phyloP scores from a whole-genome alignment of 1,139 yeast genomes.

The Lodderomyces theae region DNA sequence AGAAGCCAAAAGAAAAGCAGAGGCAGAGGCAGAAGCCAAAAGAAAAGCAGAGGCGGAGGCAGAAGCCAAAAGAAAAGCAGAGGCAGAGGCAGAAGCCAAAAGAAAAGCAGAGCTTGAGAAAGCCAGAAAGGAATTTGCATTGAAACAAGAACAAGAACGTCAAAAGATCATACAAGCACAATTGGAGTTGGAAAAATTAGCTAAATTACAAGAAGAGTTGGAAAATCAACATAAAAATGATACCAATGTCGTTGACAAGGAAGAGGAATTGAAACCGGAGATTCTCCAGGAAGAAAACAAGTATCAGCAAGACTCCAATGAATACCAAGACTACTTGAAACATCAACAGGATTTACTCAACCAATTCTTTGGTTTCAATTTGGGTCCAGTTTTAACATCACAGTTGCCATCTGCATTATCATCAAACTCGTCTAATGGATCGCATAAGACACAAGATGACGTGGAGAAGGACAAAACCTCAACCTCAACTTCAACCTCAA shows the following conservation, averaged over 20 bases:
- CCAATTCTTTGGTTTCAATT: conserved; percentile 20
- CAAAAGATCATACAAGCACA: conserved; percentile 7
- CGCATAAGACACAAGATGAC: too few relatives aligned
- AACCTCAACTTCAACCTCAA: too few relatives aligned
- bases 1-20: conserved; percentile 9
- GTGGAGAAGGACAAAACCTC: too few relatives aligned
- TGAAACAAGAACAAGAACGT: conserved; percentile 12
- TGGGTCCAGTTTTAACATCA: conserved; percentile 7
- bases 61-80: conserved; percentile 18
- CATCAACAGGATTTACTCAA: conserved; percentile 22
- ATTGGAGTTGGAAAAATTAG: conserved; percentile 10
- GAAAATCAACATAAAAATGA: conserved; percentile 7
- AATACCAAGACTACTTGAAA: conserved; percentile 12
- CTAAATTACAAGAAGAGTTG: conserved; percentile 20
- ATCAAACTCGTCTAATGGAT: too few relatives aligned
- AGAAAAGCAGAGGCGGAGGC: conserved; percentile 13
- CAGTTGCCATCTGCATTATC: too few relatives aligned
- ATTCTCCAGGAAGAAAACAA: neutral
- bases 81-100: conserved; percentile 16
- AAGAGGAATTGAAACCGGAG: conserved; percentile 1
- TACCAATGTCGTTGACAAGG: neutral
- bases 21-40: conserved; percentile 14
- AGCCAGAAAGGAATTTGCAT: conserved; percentile 1
- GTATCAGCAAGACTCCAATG: conserved; percentile 2
- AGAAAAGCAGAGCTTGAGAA: conserved; percentile 5